Base-by-base conservation (phyloP, 257 asterid species). In the Coffea canephora region DNA sequence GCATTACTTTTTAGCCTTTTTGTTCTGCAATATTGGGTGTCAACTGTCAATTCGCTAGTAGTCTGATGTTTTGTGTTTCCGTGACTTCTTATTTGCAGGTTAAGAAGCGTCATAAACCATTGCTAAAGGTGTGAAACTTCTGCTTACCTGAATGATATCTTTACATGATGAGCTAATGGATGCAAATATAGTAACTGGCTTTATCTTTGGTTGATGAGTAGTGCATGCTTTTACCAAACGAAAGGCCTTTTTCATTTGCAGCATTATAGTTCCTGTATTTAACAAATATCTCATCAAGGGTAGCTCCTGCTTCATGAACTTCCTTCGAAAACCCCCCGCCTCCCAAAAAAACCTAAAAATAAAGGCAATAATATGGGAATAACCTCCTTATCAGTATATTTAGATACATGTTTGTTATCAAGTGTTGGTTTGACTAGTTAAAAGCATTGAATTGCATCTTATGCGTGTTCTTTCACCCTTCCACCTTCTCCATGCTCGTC, bases 91-190 rank as follows among this genome's bases (percentile, higher is more conserved):
- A 45, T 80, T 79, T 85, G 88, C 96, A 94, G 98, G 97, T 94
- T 68, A 91, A 90, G 90, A 91, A 84, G 86, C 94, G 76, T 77
- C 91, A 91, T 43, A 90, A 94, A n/a, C 97, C 98, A 79, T 76
- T 94, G 79, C 81, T 94, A 83, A 94, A 92, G 98, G 98, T 94
- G 36, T 27, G 91, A 48, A 65, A 71, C 77, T 81, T 76, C 75
- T 78, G 50, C 79, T 31, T 16, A 71, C 68, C 23, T 45, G 21
- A 36, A 7, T 65, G 14, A 67, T 69, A 59, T 77, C 71, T 82
- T 21, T 80, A 36, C 64, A 65, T 48, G 34, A 31, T 31, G 41
- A 61, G 65, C 41, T 18, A 54, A 65, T 73, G 62, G 74, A 16
- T 73, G 50, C 36, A 31, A 31, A 45, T 49, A 11, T 59, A 10